phyloP scores from a whole-genome alignment of 2,329 filamentous ascomycete genomes.

The Phaeosphaeria sp. region DNA sequence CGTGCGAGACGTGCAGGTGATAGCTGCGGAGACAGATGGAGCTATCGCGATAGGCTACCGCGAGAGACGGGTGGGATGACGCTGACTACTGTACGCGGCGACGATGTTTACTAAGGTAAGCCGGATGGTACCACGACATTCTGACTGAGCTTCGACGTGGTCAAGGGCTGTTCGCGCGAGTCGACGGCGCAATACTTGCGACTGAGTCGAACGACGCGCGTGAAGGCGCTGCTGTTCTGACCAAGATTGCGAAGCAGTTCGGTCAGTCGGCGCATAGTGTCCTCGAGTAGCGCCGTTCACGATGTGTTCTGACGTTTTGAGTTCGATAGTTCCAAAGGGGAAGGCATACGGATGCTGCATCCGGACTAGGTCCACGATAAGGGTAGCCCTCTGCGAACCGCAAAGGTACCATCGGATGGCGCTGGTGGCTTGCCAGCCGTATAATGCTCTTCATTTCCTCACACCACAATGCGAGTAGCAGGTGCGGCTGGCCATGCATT shows the following conservation, averaged over 20 bases:
- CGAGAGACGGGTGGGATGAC: conserved; percentile 15
- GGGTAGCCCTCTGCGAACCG: neutral
- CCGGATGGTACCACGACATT: neutral
- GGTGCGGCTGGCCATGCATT: neutral
- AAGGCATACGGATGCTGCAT: neutral
- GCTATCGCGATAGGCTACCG: conserved; percentile 13
- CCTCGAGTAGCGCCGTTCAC: neutral
- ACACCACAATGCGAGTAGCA: neutral
- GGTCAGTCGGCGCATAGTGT: conserved; percentile 2
- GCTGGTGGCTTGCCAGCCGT: neutral
- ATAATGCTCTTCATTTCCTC: neutral
- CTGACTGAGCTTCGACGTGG: neutral
- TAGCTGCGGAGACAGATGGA: conserved; percentile 12
- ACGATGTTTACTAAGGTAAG: neutral
- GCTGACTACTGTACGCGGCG: conserved; percentile 10
- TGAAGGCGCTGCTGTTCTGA: neutral
- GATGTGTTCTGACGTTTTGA: conserved; percentile 6
- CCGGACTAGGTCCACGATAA: conserved; percentile 1
- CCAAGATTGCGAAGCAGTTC: conserved; percentile 1
- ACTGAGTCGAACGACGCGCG: neutral
- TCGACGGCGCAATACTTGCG: neutral
- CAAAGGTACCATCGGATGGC: neutral
- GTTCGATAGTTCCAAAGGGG: neutral
- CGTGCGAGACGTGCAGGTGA: conserved; percentile 15
- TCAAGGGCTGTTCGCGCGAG: neutral